Evolutionary conservation across 495 filamentous ascomycete genomes (phyloP).

Genomic region (Xylaria scruposa): DNA sequence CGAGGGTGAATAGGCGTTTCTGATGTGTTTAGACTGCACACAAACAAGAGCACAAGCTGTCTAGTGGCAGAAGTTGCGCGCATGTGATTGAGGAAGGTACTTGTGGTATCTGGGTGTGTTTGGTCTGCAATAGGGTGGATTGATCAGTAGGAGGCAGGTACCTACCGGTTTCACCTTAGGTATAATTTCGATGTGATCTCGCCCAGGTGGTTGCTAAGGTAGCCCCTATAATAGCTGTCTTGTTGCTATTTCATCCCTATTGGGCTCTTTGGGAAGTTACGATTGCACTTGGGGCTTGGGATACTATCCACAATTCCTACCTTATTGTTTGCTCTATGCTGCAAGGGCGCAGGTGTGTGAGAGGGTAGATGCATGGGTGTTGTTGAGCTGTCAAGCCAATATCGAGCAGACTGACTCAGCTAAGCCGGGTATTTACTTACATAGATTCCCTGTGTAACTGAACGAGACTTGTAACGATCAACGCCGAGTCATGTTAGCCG

Average conservation of each 20-base stretch:
- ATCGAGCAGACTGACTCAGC: not conserved
- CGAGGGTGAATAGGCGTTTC: not conserved
- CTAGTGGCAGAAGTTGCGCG: slow-evolving; percentile 3
- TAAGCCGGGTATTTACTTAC: slow-evolving; percentile 8
- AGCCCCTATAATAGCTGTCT: not conserved
- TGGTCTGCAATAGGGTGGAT: slow-evolving; percentile 1
- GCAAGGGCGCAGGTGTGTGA: not conserved
- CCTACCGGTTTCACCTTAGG: not conserved
- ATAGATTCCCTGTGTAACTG: not conserved
- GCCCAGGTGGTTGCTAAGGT: not conserved
- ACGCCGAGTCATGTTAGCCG: not conserved
- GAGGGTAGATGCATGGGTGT: not conserved
- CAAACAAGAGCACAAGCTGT: slow-evolving; percentile 5
- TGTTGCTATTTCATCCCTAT: not conserved
- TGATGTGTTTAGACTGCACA: slow-evolving; percentile 16
- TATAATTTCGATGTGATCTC: not conserved
- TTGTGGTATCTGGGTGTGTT: not conserved
- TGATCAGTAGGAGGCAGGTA: slow-evolving; percentile 7
- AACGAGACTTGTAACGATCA: not conserved
- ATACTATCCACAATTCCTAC: not conserved
- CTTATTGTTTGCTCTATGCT: not conserved
- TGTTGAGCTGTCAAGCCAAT: not conserved
- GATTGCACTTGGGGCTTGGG: not conserved
- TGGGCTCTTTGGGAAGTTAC: not conserved
- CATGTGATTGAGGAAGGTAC: slow-evolving; percentile 16